Percentiles rank a stretch among this genome's conserved stretches.
These are phyloP conservation scores for Penicillium pancosmium DNA, from an alignment of 495 filamentous ascomycete species.

Conservation along the genomic window DNA sequence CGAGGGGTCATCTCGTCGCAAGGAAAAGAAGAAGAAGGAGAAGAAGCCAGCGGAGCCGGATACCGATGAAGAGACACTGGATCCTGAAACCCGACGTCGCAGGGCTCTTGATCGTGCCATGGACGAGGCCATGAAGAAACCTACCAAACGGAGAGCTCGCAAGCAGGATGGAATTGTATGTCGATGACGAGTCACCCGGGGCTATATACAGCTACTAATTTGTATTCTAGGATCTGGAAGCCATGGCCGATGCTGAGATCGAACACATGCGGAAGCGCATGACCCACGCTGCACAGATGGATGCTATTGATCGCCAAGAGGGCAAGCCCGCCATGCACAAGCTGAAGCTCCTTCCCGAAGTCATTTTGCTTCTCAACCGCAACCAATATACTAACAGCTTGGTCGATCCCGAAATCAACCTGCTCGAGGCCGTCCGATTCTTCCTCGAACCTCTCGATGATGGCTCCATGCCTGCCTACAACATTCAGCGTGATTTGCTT, in stretches of 20 bases:
- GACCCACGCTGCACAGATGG: constrained; percentile 86
- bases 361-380: constrained; percentile 83
- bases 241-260: constrained; percentile 85
- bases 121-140: constrained; percentile 82
- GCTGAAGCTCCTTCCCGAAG: constrained; percentile 91
- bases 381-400: constrained; percentile 78
- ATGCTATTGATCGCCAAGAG: constrained; percentile 75
- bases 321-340: constrained; percentile 87
- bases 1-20: constrained; percentile 60
- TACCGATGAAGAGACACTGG: constrained; percentile 62
- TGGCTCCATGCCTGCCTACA: constrained; percentile 90
- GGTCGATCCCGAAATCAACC: constrained; percentile 92
- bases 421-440: constrained; percentile 91
- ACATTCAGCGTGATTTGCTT: constrained; percentile 95
- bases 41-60: constrained; percentile 47
- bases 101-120: constrained; percentile 82
- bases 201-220: neutral
- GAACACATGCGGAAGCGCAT: constrained; percentile 85
- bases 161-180: constrained; percentile 88
- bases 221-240: constrained; percentile 75
- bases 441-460: constrained; percentile 96
- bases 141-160: constrained; percentile 69
- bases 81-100: constrained; percentile 62
- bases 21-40: constrained; percentile 50
- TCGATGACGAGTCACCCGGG: constrained; percentile 15